These are phyloP conservation scores for Lojkania enalia DNA, from an alignment of 2,329 filamentous ascomycete species.

Conservation along the genomic window DNA sequence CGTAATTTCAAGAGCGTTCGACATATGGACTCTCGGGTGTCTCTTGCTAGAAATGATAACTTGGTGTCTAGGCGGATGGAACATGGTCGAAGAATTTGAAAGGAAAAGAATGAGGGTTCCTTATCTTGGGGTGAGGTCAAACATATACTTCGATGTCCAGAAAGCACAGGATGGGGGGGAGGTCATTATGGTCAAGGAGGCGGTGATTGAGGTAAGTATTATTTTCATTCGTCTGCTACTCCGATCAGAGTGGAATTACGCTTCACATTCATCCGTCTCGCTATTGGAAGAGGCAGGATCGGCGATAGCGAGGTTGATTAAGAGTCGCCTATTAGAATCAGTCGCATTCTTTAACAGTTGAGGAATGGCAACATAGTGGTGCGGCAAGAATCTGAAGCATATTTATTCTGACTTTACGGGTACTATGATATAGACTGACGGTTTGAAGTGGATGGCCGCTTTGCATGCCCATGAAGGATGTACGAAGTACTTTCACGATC, in stretches of 20 bases:
- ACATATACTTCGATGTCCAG: slow-evolving; percentile 22
- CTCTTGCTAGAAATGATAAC: slow-evolving; percentile 20
- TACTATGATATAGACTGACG: background rate
- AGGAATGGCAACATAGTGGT: too few relatives aligned
- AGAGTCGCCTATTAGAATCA: too few relatives aligned
- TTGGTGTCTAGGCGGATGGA: slow-evolving; percentile 16
- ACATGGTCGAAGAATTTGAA: slow-evolving; percentile 1
- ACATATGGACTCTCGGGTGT: slow-evolving; percentile 27
- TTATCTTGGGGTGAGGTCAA: slow-evolving; percentile 3
- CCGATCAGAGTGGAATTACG: too few relatives aligned
- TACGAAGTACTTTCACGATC: slow-evolving; percentile 20
- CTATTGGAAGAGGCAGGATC: too few relatives aligned
- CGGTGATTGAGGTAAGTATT: slow-evolving; percentile 11
- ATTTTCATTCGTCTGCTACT: background rate
- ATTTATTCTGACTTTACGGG: background rate
- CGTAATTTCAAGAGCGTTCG: slow-evolving; percentile 15
- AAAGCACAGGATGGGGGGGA: background rate
- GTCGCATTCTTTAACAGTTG: too few relatives aligned
- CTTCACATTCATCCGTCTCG: too few relatives aligned
- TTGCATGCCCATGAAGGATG: slow-evolving; percentile 14
- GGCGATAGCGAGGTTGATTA: too few relatives aligned
- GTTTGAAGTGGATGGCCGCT: slow-evolving; percentile 8
- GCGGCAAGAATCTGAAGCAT: too few relatives aligned
- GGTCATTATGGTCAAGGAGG: slow-evolving; percentile 14
- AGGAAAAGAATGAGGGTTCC: background rate